Base-by-base conservation (phyloP, 1,284 basidiomycete genomes). In the Veloboletus limbatus region DNA sequence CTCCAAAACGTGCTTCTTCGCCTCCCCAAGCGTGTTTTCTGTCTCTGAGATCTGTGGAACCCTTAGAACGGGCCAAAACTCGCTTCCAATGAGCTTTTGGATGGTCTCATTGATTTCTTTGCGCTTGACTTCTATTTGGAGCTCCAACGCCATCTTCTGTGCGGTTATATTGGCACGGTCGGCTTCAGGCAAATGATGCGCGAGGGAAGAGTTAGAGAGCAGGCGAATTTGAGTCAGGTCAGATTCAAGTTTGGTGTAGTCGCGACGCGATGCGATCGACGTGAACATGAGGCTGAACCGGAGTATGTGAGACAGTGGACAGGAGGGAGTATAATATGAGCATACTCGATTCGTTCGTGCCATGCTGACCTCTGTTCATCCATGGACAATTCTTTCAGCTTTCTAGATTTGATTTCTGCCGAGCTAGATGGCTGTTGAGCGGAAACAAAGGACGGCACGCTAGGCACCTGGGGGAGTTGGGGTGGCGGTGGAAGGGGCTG, bases 331-430 rank as follows among this genome's bases (percentile, higher is more conserved):
- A 21, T 10, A 8, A 22, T n/a, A 22, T 31, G 37, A 40, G 41
- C 63, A 28, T 48, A 65, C 63, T 65, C 63, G 11, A 69, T 57
- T 38, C 63, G 62, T 40, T 67, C 60, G 35, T 67, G 54, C 63
- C 63, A 65, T 37, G 53, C 60, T 20, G 36, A 49, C 32, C 52
- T 57, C 22, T 69, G 65, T 38, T 65, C 65, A 6, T 68, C 65
- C 31, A 54, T 24, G 16, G 66, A 54, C 7, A 65, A 17, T 4
- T 48, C 51, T 27, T 53, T 63, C 18, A 36, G 6, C 26, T 38
- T 42, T 36, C 25, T 51, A 14, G 47, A 16, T 28, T 22, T 9
- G 14, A 27, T 24, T 20, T 30, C 40, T 11, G 21, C 30, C 8
- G 47, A 40, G 32, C 24, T 25, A 6, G 49, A 9, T 35, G 47